Percentiles rank a stretch among this genome's conserved stretches.
phyloP scores from a whole-genome alignment of 2,329 filamentous ascomycete genomes.

The Dissoconium aciculare region DNA sequence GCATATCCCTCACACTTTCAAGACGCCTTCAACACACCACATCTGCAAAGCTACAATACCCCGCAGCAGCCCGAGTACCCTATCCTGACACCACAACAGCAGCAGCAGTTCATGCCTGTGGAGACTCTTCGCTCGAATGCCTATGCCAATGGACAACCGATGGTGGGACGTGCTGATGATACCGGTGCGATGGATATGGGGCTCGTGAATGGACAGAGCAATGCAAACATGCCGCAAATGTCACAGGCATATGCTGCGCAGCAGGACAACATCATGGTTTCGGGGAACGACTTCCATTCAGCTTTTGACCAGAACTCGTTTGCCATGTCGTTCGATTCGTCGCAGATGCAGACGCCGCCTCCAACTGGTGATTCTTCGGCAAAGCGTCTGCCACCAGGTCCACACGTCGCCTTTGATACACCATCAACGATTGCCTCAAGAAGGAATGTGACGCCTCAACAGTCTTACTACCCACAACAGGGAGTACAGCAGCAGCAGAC shows the following conservation, averaged over 20 bases:
- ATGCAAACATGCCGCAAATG: too few relatives aligned
- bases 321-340: constrained; percentile 19
- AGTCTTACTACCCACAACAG: constrained; percentile 5
- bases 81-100: constrained; percentile 17
- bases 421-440: constrained; percentile 23
- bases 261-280: too few relatives aligned
- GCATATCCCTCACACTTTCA: constrained; percentile 32
- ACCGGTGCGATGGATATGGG: too few relatives aligned
- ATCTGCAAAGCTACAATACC: constrained; percentile 28
- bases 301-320: constrained; percentile 7
- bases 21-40: constrained; percentile 36
- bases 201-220: too few relatives aligned
- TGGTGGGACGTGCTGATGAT: too few relatives aligned
- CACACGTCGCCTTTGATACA: constrained; percentile 29
- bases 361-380: constrained; percentile 42
- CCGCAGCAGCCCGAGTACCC: constrained; percentile 17
- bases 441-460: constrained; percentile 19
- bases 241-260: too few relatives aligned
- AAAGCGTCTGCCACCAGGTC: constrained; percentile 29
- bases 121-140: constrained; percentile 17
- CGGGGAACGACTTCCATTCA: too few relatives aligned
- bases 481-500: constrained; percentile 17
- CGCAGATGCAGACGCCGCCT: constrained; percentile 46
- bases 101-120: constrained; percentile 14
- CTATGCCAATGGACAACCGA: constrained; percentile 15